A percentile compares a stretch with the other conserved stretches of the same genome.
Conservation (phyloP, 176 grass and related monocot species). For the Aegilops speltoides region DNA sequence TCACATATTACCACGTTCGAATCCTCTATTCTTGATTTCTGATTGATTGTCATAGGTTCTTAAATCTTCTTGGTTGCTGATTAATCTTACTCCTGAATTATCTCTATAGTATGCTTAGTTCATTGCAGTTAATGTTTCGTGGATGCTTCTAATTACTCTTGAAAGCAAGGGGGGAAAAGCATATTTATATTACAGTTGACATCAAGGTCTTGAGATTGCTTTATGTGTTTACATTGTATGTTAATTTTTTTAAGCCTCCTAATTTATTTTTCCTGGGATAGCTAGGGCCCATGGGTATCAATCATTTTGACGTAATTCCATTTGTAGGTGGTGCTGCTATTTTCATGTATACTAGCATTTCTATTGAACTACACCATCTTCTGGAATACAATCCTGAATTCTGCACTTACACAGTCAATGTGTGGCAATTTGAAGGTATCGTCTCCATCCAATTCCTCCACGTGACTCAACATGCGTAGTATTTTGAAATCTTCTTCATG, state of each 20-base stretch:
- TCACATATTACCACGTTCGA: background rate
- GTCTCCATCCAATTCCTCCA: conserved; percentile 10
- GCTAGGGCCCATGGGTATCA: background rate
- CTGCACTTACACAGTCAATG: conserved; percentile 95
- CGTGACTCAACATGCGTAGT: background rate
- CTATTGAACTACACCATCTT: conserved; percentile 97
- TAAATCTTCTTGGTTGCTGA: background rate
- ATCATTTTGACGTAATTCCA: background rate
- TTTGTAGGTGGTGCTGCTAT: conserved; percentile 80
- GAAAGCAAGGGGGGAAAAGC: background rate
- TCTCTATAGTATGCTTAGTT: background rate
- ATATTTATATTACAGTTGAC: background rate
- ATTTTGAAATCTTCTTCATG: conserved; percentile 25
- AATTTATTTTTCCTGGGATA: conserved; percentile 9
- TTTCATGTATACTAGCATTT: conserved; percentile 94
- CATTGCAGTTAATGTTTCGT: background rate
- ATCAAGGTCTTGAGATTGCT: background rate
- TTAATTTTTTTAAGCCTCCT: conserved; percentile 1
- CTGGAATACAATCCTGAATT: conserved; percentile 96
- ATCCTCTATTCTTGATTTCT: background rate
- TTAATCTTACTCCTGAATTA: background rate
- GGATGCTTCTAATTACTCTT: background rate
- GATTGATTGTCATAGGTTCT: background rate
- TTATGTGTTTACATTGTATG: conserved; percentile 6
- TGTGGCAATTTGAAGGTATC: conserved; percentile 98